Percentiles rank a stretch among this genome's conserved stretches.
Evolutionary conservation across 768 basidiomycete genomes (phyloP).

Genomic region (Suillus spraguei): DNA sequence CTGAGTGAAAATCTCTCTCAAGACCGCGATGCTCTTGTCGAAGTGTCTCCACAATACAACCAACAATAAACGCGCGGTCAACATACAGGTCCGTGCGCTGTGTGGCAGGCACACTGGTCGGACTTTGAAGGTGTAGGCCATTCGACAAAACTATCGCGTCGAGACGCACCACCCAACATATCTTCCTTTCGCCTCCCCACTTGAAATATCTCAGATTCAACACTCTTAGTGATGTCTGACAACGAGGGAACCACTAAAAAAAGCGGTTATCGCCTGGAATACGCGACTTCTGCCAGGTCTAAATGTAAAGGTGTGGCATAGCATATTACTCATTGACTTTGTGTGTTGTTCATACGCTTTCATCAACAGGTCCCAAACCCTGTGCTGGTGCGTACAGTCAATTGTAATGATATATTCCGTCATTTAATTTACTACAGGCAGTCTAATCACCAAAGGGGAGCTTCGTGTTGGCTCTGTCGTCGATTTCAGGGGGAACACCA

Average conservation of each 20-base stretch:
- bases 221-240: slow-evolving; percentile 34
- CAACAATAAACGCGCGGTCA: slow-evolving; percentile 28
- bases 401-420: background rate
- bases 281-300: slow-evolving; percentile 64
- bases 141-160: slow-evolving; percentile 42
- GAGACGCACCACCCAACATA: slow-evolving; percentile 39
- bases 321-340: slow-evolving; percentile 27
- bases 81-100: slow-evolving; percentile 39
- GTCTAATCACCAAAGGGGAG: slow-evolving; percentile 67
- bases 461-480: slow-evolving; percentile 76
- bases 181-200: slow-evolving; percentile 32
- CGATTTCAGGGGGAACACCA: slow-evolving; percentile 69
- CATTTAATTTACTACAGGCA: slow-evolving; percentile 48
- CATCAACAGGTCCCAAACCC: slow-evolving; percentile 69
- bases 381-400: slow-evolving; percentile 54
- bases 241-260: slow-evolving; percentile 37
- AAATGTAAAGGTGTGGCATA: slow-evolving; percentile 67
- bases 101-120: slow-evolving; percentile 32
- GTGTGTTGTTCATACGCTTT: slow-evolving; percentile 21
- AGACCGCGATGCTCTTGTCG: slow-evolving; percentile 8
- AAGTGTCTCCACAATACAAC: slow-evolving; percentile 9
- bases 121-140: slow-evolving; percentile 41
- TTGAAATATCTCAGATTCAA: slow-evolving; percentile 20
- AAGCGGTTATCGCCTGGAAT: slow-evolving; percentile 76
- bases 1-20: slow-evolving; percentile 8